A percentile compares a stretch with the other conserved stretches of the same genome.
Evolutionary conservation across 306 rosid genomes (phyloP).

Genomic region (Cucumis sativus): Cucumber_9930_V3 NC_026661.2:20794501-20795000

Average conservation of each 20-base stretch:
- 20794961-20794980: constrained; percentile 19
- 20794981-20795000: constrained; percentile 11
- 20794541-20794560: constrained; percentile 42
- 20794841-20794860: constrained; percentile 27
- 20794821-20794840: constrained; percentile 60
- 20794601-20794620: constrained; percentile 46
- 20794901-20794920: constrained; percentile 24
- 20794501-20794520: constrained; percentile 33
- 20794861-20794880: constrained; percentile 33
- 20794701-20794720: constrained; percentile 26
- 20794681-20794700: constrained; percentile 32
- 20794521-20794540: constrained; percentile 18
- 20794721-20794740: constrained; percentile 27
- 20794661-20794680: constrained; percentile 37
- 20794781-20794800: constrained; percentile 20
- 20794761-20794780: constrained; percentile 14
- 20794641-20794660: constrained; percentile 37
- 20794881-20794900: constrained; percentile 52
- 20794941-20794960: constrained; percentile 3
- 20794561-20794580: constrained; percentile 40
- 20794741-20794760: constrained; percentile 35
- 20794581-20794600: constrained; percentile 42
- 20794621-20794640: constrained; percentile 57
- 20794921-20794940: constrained; percentile 20
- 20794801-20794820: constrained; percentile 50